phyloP scores from a whole-genome alignment of 2,329 filamentous ascomycete species.

The Scytalidium lignicola region DNA sequence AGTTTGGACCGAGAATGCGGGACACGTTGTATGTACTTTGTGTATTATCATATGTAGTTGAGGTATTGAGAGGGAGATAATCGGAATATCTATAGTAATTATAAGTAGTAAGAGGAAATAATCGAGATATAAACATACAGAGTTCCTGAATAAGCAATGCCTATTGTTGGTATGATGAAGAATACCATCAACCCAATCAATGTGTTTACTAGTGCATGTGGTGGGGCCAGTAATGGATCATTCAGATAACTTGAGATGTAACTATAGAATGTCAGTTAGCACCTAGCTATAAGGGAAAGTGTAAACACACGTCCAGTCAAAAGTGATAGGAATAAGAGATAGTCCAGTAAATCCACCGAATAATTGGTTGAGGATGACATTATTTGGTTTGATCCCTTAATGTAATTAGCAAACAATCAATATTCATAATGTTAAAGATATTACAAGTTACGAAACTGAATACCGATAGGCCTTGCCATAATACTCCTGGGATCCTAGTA shows the following conservation, averaged over 20 bases:
- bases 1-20: conserved; percentile 54
- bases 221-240: conserved; percentile 60
- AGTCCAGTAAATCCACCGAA: conserved; percentile 65
- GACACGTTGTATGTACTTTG: conserved; percentile 58
- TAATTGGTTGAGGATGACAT: conserved; percentile 63
- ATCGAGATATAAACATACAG: conserved; percentile 28
- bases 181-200: conserved; percentile 62
- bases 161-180: conserved; percentile 53
- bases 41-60: conserved; percentile 67
- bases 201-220: conserved; percentile 69
- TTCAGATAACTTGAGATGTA: conserved; percentile 44
- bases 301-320: conserved; percentile 66
- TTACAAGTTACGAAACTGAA: conserved; percentile 65
- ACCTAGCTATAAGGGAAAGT: not conserved
- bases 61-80: conserved; percentile 65
- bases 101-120: not conserved
- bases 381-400: conserved; percentile 57
- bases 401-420: not conserved
- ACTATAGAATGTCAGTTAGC: conserved; percentile 2
- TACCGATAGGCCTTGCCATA: conserved; percentile 30
- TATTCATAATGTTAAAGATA: not conserved
- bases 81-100: conserved; percentile 44
- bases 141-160: conserved; percentile 58
- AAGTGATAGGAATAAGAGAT: conserved; percentile 63
- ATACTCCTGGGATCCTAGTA: conserved; percentile 37